Base-by-base conservation (phyloP, 495 filamentous ascomycete species). In the Penicillium daleae region DNA sequence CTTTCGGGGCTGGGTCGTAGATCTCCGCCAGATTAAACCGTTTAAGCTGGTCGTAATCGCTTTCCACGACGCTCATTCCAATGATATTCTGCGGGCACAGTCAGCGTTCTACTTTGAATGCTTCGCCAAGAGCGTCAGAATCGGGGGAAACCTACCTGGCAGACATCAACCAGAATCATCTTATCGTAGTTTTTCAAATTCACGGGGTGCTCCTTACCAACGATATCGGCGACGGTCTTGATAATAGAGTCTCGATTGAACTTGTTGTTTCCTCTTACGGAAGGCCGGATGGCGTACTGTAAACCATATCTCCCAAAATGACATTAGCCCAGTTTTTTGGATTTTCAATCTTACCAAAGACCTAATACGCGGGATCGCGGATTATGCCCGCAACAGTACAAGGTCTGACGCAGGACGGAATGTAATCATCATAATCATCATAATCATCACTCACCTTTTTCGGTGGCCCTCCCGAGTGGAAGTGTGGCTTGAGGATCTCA, bases 281-380 rank as follows among this genome's bases (percentile, higher is more conserved):
- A 89, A 37, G 92, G 90, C 8, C 93, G 90, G 61, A 99, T 97
- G 22, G 95, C 95, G 69, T 92, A 99, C 91, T 97, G n/a, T 9
- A 57, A 24, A 40, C 27, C 6, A 53, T 35, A 55, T 31, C 42
- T 9, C n/a, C 5, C 42, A 22, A 12, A 24, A 24, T 46, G 13
- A 33, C 10, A 46, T 66, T 22, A 70, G 62, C 65, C 59, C 48
- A 19, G 48, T 29, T 29, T 22, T 22, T 39, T 1, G 9, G 24
- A 27, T 31, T 12, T 46, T 9, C 42, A 52, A 49, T 52, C 21
- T 44, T 50, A 52, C 35, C 9, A n/a, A n/a, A n/a, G n/a, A n/a
- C n/a, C n/a, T 40, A 13, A 44, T 24, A 59, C 62, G 54, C 39
- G 39, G 37, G 12, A 21, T 48, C 52, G 57, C 52, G 39, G 22